Percentiles rank a stretch among this genome's conserved stretches.
These are phyloP conservation scores for Metschnikowia bowlesiae DNA, from an alignment of 805 yeast species.

Conservation along the genomic window DNA sequence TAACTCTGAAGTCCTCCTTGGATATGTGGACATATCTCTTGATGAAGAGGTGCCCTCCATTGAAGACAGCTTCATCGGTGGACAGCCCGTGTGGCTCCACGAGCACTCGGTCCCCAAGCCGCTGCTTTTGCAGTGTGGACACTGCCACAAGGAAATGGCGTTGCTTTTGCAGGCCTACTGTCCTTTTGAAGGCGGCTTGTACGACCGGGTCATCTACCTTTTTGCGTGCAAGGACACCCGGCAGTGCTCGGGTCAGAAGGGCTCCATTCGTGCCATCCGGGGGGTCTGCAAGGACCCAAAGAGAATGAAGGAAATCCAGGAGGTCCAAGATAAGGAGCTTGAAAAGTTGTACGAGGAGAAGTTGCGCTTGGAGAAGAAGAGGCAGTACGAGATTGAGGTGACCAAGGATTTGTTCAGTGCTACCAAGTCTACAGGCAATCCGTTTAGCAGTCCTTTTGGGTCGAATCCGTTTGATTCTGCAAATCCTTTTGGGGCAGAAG, in stretches of 20 bases:
- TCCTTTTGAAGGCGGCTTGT: constrained; percentile 64
- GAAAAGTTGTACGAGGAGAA: constrained; percentile 37
- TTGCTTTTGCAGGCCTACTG: constrained; percentile 76
- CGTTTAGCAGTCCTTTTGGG: constrained; percentile 34
- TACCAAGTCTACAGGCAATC: constrained; percentile 25
- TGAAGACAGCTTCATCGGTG: constrained; percentile 82
- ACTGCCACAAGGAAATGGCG: constrained; percentile 60
- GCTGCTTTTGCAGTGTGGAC: constrained; percentile 55
- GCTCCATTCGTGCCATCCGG: constrained; percentile 71
- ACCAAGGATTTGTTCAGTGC: constrained; percentile 36
- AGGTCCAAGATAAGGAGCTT: constrained; percentile 27
- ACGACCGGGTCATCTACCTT: constrained; percentile 78
- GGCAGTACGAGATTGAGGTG: constrained; percentile 34
- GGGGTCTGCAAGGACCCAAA: constrained; percentile 63
- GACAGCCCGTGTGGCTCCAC: constrained; percentile 62
- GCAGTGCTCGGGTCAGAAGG: constrained; percentile 62
- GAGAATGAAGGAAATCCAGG: constrained; percentile 37
- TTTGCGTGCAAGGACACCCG: constrained; percentile 61
- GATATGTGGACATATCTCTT: constrained; percentile 58
- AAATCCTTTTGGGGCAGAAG: neutral
- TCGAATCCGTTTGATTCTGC: neutral
- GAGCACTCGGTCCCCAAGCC: constrained; percentile 53
- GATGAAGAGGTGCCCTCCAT: constrained; percentile 36
- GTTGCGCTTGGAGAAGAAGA: constrained; percentile 40
- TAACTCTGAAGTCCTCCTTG: constrained; percentile 47